A percentile compares a stretch with the other conserved stretches of the same genome.
phyloP scores from a whole-genome alignment of 768 basidiomycete species.

The Phaeolepiota aurea region DNA sequence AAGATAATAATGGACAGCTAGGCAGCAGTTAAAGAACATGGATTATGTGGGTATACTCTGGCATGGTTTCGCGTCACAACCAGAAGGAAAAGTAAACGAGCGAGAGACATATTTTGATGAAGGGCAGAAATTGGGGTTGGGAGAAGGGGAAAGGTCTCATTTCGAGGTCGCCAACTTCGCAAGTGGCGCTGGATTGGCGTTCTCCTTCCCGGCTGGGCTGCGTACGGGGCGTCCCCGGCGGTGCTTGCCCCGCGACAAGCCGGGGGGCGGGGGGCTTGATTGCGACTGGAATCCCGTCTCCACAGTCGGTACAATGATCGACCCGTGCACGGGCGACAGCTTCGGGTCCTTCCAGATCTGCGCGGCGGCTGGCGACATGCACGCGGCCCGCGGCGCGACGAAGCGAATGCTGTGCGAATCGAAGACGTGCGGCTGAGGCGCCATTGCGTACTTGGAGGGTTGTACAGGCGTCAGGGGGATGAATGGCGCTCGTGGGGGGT shows the following conservation, averaged over 20 bases:
- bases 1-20: too few relatives aligned
- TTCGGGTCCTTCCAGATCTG: slow-evolving; percentile 17
- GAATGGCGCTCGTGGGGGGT: slow-evolving; percentile 8
- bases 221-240: not conserved
- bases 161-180: not conserved
- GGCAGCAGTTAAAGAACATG: too few relatives aligned
- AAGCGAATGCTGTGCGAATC: slow-evolving; percentile 16
- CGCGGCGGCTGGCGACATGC: slow-evolving; percentile 6
- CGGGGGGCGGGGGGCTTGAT: not conserved
- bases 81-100: not conserved
- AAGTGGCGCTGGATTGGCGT: not conserved
- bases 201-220: not conserved
- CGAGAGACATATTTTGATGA: not conserved
- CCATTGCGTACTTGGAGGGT: slow-evolving; percentile 8
- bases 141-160: too few relatives aligned
- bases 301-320: slow-evolving; percentile 7
- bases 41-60: too few relatives aligned
- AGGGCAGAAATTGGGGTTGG: not conserved
- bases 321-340: slow-evolving; percentile 13
- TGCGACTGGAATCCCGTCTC: too few relatives aligned
- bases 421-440: slow-evolving; percentile 3
- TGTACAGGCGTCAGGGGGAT: slow-evolving; percentile 4
- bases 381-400: slow-evolving; percentile 9
- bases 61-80: too few relatives aligned
- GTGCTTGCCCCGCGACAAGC: not conserved